These are phyloP conservation scores for Pleurotus pulmonarius DNA, from an alignment of 768 basidiomycete genomes.

Conservation along the genomic window DNA sequence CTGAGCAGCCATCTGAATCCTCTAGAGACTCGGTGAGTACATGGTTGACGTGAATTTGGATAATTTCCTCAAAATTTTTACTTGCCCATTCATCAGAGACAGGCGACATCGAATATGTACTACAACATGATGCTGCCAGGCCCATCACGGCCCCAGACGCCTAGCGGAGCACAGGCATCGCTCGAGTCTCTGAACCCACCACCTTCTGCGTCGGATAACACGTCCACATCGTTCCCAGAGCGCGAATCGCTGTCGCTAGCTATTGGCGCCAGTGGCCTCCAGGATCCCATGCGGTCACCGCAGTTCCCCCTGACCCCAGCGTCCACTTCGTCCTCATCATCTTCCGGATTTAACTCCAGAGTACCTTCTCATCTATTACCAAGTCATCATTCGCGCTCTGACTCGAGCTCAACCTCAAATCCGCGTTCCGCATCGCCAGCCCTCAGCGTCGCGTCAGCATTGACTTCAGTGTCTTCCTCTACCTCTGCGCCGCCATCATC, in stretches of 20 bases:
- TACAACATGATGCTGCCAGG: conserved; percentile 4
- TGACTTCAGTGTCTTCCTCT: conserved; percentile 50
- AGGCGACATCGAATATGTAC: conserved; percentile 7
- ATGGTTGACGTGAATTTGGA: neutral
- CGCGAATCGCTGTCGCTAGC: conserved; percentile 29
- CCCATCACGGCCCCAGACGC: conserved; percentile 4
- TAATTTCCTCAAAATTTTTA: neutral
- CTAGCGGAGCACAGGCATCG: neutral
- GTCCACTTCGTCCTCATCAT: conserved; percentile 41
- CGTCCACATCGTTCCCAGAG: conserved; percentile 7
- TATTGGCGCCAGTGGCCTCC: conserved; percentile 17
- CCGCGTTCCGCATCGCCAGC: conserved; percentile 62
- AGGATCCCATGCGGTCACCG: conserved; percentile 30
- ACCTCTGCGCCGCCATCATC: conserved; percentile 15
- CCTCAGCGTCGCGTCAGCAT: conserved; percentile 49
- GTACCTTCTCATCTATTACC: conserved; percentile 21
- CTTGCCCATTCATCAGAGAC: neutral
- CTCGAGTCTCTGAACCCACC: neutral
- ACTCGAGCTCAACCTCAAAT: conserved; percentile 18
- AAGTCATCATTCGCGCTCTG: conserved; percentile 40
- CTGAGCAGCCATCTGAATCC: conserved; percentile 8
- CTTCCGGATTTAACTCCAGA: conserved; percentile 23
- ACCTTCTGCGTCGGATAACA: neutral
- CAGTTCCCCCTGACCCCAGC: conserved; percentile 44
- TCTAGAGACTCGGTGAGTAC: neutral